Evolutionary conservation across 169 alveolate genomes (phyloP).

Genomic region (Babesia ovata): DNA sequence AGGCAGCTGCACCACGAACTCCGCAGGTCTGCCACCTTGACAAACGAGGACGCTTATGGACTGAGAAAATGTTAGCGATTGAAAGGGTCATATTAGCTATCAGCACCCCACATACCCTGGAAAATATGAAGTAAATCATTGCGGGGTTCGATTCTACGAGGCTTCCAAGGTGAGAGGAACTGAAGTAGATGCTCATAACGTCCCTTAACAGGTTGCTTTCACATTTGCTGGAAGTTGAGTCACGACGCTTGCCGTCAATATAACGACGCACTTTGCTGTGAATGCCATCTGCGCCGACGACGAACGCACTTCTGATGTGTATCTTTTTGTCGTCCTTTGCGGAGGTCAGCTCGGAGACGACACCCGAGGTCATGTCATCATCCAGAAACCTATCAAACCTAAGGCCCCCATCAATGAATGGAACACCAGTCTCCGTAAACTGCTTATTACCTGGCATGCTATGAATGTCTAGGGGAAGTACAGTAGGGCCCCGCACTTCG

Average conservation of each 20-base stretch:
- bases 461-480: constrained; percentile 7
- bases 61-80: neutral
- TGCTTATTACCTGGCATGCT: neutral
- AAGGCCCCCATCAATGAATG: constrained; percentile 62
- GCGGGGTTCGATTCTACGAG: constrained; percentile 74
- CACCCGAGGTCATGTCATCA: constrained; percentile 26
- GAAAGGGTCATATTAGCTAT: neutral
- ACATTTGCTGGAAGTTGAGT: constrained; percentile 38
- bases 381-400: constrained; percentile 43
- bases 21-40: constrained; percentile 85
- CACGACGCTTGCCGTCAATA: constrained; percentile 68
- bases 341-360: constrained; percentile 45
- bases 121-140: constrained; percentile 87
- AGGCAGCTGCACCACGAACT: constrained; percentile 91
- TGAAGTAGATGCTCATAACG: constrained; percentile 86
- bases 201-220: constrained; percentile 73
- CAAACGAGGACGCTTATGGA: constrained; percentile 85
- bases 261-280: constrained; percentile 75
- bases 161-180: constrained; percentile 74
- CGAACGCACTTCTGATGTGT: constrained; percentile 46
- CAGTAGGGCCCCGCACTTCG: constrained; percentile 31
- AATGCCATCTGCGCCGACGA: constrained; percentile 73
- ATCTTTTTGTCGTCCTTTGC: constrained; percentile 22
- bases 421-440: constrained; percentile 1
- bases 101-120: constrained; percentile 28